Percentiles rank a stretch among this genome's conserved stretches.
Conservation (phyloP, 495 filamentous ascomycete genomes). For the Lepidopterella palustris region DNA sequence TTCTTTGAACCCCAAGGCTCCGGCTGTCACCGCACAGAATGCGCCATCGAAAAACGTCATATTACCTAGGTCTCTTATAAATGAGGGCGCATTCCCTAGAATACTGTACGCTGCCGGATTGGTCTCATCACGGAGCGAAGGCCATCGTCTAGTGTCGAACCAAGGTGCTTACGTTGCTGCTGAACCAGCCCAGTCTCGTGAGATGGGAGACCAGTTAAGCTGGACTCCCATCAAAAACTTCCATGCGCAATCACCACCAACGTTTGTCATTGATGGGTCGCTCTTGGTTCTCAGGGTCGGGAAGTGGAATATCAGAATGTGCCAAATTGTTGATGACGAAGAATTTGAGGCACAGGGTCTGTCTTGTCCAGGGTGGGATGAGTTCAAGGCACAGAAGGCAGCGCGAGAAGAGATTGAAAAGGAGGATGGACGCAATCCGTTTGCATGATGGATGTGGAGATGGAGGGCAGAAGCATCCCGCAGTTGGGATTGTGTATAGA, state of each 20-base stretch:
- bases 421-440: too few species aligned
- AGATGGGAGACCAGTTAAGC: slow-evolving; percentile 53
- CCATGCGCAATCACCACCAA: slow-evolving; percentile 48
- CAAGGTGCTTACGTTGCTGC: slow-evolving; percentile 62
- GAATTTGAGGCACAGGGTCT: slow-evolving; percentile 43
- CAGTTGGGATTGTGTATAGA: too few species aligned
- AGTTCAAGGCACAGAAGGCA: slow-evolving; percentile 5
- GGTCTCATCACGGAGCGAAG: slow-evolving; percentile 56
- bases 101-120: slow-evolving; percentile 65
- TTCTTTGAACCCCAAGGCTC: neutral
- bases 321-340: slow-evolving; percentile 65
- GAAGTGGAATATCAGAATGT: slow-evolving; percentile 72
- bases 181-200: slow-evolving; percentile 45
- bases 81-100: slow-evolving; percentile 53
- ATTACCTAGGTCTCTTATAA: slow-evolving; percentile 61
- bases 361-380: slow-evolving; percentile 23
- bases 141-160: slow-evolving; percentile 53
- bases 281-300: slow-evolving; percentile 65
- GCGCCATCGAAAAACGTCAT: slow-evolving; percentile 45
- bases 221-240: slow-evolving; percentile 55
- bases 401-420: neutral
- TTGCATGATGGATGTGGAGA: too few species aligned
- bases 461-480: too few species aligned
- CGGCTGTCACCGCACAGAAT: slow-evolving; percentile 17
- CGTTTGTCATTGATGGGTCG: slow-evolving; percentile 57